Percentiles rank a stretch among this genome's conserved stretches.
Evolutionary conservation across 352 stramenopile species (phyloP).

Genomic region (Phytophthora ohioensis): DNA sequence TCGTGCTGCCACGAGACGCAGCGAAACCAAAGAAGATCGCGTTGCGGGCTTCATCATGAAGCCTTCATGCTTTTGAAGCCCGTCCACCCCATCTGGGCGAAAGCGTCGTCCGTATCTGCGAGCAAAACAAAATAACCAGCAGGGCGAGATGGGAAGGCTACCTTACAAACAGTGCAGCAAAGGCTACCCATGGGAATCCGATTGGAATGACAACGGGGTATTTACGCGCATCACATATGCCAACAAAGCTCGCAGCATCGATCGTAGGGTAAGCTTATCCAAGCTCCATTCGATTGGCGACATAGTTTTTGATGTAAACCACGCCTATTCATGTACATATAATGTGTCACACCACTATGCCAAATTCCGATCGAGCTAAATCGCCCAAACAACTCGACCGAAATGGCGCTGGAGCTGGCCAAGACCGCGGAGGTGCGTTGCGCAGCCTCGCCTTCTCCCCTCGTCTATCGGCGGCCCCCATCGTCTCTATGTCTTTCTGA

Average conservation of each 20-base stretch:
- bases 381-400: conserved; percentile 3
- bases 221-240: background rate
- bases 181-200: no score
- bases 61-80: background rate
- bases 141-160: conserved; percentile 3
- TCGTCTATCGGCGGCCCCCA: background rate
- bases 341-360: conserved; percentile 2
- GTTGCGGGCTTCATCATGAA: background rate
- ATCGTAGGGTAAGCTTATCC: no score
- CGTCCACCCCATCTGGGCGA: background rate
- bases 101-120: conserved; percentile 5
- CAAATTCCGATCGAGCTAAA: conserved; percentile 22
- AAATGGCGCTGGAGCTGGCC: conserved; percentile 73
- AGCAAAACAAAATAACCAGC: conserved; percentile 5
- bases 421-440: conserved; percentile 66
- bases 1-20: no score
- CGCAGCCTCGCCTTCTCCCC: conserved; percentile 1
- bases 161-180: background rate
- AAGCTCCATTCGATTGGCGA: no score
- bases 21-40: no score
- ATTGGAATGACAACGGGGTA: no score
- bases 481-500: conserved; percentile 13
- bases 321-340: background rate
- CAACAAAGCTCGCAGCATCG: no score
- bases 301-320: no score